Evolutionary conservation across 2,329 filamentous ascomycete genomes (phyloP), one percentile per base, ranked within the genome.

Genomic region (Rhynchosporium secalis): DNA sequence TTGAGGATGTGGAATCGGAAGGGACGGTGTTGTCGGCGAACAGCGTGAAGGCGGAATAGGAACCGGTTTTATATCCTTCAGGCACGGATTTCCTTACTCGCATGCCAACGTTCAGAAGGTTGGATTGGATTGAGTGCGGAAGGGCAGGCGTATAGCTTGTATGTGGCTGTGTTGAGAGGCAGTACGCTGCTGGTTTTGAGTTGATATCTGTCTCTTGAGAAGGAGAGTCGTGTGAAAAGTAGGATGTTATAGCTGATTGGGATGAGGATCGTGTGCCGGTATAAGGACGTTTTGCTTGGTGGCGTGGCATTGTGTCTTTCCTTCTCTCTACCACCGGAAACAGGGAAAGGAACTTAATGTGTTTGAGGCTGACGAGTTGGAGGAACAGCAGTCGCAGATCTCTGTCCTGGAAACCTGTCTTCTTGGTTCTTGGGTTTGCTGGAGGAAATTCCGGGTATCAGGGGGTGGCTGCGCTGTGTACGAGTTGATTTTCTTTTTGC

Each of bases 21-120:
- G 61, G 20, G 3, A n/a, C 20, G 13, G 41, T 43, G 8, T 43
- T 46, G 8, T 81, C 79, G 58, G 76, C 73, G 76, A 82, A 86
- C 28, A 86, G 76, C 52, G 80, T 77, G 72, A 85, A 86, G 68
- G 77, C 79, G 64, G 74, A 76, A 72, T 80, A 78, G 58, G 46
- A 47, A 66, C 83, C 83, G 1, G 91, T 96, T 79, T 96, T 96
- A 82, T 97, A 97, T 63, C 94, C 94, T 74, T 97, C 93, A 0
- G 92, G 89, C 7, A 98, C 90, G 10, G 90, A 90, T 78, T 98
- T 98, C 73, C 94, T 89, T 56, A 98, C 84, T 29, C 94, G 88
- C 92, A 97, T 97, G 71, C 94, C 94, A 67, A 98, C 94, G 71
- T 84, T 91, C 47, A 97, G 81, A n/a, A 98, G 86, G 65, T 90